A percentile compares a stretch with the other conserved stretches of the same genome.
These are phyloP conservation scores for Exophiala sideris DNA, from an alignment of 2,329 filamentous ascomycete species.

Conservation along the genomic window DNA sequence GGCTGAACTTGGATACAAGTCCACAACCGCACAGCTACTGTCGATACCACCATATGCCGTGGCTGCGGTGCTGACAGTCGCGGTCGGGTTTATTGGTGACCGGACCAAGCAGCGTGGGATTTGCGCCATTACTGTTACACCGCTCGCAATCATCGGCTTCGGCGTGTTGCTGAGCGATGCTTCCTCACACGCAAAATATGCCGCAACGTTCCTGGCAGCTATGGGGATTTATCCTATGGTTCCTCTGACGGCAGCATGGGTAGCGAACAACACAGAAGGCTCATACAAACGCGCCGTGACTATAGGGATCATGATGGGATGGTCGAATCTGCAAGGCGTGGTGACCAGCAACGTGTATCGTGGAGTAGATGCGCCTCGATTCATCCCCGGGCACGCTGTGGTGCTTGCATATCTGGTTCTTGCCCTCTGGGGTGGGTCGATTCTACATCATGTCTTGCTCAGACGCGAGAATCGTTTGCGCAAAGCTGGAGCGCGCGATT, in stretches of 20 bases:
- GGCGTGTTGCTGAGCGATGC: constrained; percentile 62
- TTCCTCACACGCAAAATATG: constrained; percentile 32
- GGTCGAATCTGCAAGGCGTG: constrained; percentile 88
- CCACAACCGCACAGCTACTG: constrained; percentile 62
- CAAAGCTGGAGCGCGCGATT: constrained; percentile 13
- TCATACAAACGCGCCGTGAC: constrained; percentile 88
- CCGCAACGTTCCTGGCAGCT: constrained; percentile 77
- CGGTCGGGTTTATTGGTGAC: constrained; percentile 61
- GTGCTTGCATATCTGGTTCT: constrained; percentile 70
- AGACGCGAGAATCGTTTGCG: constrained; percentile 17
- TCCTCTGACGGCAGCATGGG: constrained; percentile 81
- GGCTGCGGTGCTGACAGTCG: constrained; percentile 53
- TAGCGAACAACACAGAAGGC: constrained; percentile 81
- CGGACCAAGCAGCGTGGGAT: constrained; percentile 57
- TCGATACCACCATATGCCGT: constrained; percentile 64
- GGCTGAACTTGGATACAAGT: constrained; percentile 53
- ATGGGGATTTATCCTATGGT: constrained; percentile 86
- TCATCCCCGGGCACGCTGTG: constrained; percentile 68
- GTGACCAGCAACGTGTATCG: constrained; percentile 71
- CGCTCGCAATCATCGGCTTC: constrained; percentile 73
- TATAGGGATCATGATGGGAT: constrained; percentile 82
- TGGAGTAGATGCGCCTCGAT: constrained; percentile 57
- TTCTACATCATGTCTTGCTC: constrained; percentile 20
- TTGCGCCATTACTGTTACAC: constrained; percentile 67
- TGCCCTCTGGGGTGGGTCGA: constrained; percentile 61